Evolutionary conservation across 2,329 filamentous ascomycete species (phyloP).

Genomic region (Cladophialophora yegresii): DNA sequence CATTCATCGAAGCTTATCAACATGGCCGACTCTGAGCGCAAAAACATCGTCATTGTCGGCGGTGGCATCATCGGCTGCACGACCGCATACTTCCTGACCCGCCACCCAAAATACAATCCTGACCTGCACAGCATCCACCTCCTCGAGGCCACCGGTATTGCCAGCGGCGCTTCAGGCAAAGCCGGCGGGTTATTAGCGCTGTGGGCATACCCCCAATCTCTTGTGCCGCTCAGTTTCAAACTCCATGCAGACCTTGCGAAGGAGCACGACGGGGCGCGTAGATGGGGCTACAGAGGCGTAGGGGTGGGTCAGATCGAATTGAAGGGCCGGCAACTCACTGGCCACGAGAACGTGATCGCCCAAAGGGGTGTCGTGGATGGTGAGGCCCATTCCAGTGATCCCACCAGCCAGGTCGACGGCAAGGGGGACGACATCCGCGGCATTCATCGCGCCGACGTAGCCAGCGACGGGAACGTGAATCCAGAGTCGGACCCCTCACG

Average conservation of each 20-base stretch:
- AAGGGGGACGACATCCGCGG: slow-evolving; percentile 39
- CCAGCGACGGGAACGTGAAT: slow-evolving; percentile 40
- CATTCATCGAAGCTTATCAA: not conserved
- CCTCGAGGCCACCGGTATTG: slow-evolving; percentile 81
- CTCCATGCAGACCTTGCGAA: slow-evolving; percentile 82
- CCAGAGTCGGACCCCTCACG: not conserved
- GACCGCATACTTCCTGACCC: slow-evolving; percentile 86
- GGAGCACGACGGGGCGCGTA: slow-evolving; percentile 73
- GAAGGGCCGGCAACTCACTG: slow-evolving; percentile 43
- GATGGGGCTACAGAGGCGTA: slow-evolving; percentile 84
- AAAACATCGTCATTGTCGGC: slow-evolving; percentile 52
- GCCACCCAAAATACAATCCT: slow-evolving; percentile 78
- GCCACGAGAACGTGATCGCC: slow-evolving; percentile 35
- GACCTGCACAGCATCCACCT: slow-evolving; percentile 76
- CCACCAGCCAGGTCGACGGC: slow-evolving; percentile 7
- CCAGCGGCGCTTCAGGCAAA: slow-evolving; percentile 91
- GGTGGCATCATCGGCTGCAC: slow-evolving; percentile 92
- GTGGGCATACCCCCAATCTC: slow-evolving; percentile 84
- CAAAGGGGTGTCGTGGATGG: slow-evolving; percentile 3
- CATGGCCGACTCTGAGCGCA: slow-evolving; percentile 27
- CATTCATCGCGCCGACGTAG: slow-evolving; percentile 26
- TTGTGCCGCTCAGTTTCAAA: slow-evolving; percentile 82
- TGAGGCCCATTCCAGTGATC: slow-evolving; percentile 14
- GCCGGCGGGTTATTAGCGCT: slow-evolving; percentile 85
- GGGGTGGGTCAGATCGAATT: slow-evolving; percentile 69